Base-by-base conservation (phyloP, 129 eudicot species). In the Centella asiatica region DNA sequence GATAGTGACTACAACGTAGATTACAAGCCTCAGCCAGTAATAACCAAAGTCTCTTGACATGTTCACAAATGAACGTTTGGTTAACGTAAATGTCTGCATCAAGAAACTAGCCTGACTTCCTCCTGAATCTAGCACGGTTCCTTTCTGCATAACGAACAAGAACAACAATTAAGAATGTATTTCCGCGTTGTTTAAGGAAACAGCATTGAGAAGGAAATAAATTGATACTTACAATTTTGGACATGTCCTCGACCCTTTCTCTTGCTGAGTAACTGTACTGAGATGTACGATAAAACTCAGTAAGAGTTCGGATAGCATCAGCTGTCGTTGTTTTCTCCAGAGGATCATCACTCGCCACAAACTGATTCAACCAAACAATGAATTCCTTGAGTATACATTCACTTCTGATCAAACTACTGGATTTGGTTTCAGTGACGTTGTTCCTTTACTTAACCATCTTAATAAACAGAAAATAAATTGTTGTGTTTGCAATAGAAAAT, bases 1-100 rank as follows among this genome's bases (percentile, higher is more conserved):
- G 23, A 93, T 64, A 13, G 99, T 93, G 66, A 93, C 99, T 46
- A 93, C 81, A 24, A 93, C 47, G 51, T 93, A 93, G 55, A 93
- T 93, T 1, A 93, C 77, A 11, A 93, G 99, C 85, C 96, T 69
- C 45, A 93, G 78, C 99, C 99, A 93, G 76, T 93, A 93, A 61
- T 93, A 93, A 5, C 99, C 99, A 7, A 93, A 93, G 81, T 93
- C 99, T 76, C 99, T 82, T 7, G 99, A 93, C 99, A 93, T 93
- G 67, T 93, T 93, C 47, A 88, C 73, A 51, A 87, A 88, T 4
- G 99, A 93, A 52, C 99, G 95, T 65, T 76, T 83, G 0, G 99
- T 93, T 62, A 93, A 69, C 69, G 92, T 93, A 42, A 73, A 74
- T 2, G 99, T 60, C 77, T 93, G 99, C 99, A 93, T 84, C 18